Conservation (phyloP, 768 basidiomycete genomes). For the Phallus indusiatus region DNA sequence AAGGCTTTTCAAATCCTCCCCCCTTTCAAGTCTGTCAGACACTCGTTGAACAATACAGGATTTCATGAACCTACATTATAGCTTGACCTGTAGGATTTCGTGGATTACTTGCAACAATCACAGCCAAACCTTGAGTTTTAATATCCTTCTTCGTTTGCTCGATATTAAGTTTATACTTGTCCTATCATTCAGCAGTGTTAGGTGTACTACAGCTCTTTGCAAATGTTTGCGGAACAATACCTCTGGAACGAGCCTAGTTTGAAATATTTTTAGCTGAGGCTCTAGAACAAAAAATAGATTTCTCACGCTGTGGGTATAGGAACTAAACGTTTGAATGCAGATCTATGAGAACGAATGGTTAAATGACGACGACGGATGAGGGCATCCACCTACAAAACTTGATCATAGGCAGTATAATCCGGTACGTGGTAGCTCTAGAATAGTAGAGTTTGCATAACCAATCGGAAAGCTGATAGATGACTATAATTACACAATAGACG, state of each 20-base stretch:
- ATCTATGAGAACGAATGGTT: conserved; percentile 2
- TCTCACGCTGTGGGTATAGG: conserved; percentile 84
- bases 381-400: conserved; percentile 8
- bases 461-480: not conserved
- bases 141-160: conserved; percentile 81
- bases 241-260: conserved; percentile 35
- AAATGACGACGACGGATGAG: not conserved
- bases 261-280: not conserved
- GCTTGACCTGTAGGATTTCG: conserved; percentile 95
- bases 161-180: conserved; percentile 69
- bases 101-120: conserved; percentile 88
- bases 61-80: conserved; percentile 36
- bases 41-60: not conserved
- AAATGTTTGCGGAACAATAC: conserved; percentile 16
- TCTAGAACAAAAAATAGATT: not conserved
- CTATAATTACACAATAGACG: conserved; percentile 56
- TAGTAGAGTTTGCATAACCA: not conserved
- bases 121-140: conserved; percentile 69
- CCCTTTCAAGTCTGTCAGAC: conserved; percentile 28
- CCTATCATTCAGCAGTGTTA: conserved; percentile 14
- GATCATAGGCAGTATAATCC: conserved; percentile 54
- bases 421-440: conserved; percentile 79
- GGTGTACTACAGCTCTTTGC: too few relatives aligned
- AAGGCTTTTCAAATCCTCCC: conserved; percentile 73
- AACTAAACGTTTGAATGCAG: conserved; percentile 78